Conservation (phyloP, 148 eudicot species). For the Nepenthes gracilis region DNA sequence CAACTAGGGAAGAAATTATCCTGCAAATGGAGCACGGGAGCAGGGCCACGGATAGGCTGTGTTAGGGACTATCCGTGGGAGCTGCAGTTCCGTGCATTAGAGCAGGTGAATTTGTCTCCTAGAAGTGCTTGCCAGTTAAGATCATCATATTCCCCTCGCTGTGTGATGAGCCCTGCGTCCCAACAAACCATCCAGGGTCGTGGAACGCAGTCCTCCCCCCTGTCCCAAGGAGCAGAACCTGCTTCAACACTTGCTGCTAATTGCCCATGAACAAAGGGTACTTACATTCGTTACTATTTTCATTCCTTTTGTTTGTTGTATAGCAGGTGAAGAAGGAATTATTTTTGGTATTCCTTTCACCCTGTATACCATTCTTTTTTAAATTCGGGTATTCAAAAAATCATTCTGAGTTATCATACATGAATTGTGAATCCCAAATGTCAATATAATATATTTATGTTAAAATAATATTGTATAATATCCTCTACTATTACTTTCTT, state of each 20-base stretch:
- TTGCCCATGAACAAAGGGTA: no score
- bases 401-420: no score
- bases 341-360: background rate
- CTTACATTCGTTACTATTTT: no score
- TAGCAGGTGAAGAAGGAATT: background rate
- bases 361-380: background rate
- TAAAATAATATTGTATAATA: no score
- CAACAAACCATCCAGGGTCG: background rate
- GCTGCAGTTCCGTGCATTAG: constrained; percentile 67
- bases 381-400: no score
- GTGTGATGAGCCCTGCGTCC: background rate
- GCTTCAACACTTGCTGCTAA: no score
- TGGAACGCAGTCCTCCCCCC: background rate
- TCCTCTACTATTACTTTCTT: no score
- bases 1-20: constrained; percentile 79
- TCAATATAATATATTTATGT: no score
- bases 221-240: background rate
- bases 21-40: constrained; percentile 88
- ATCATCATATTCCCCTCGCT: background rate
- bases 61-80: constrained; percentile 77
- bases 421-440: no score
- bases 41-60: constrained; percentile 92
- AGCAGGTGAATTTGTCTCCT: constrained; percentile 69
- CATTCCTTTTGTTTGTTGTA: no score
- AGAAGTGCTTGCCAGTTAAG: constrained; percentile 25